Base-by-base conservation (phyloP, 441 rosid species). In the Jatropha podagrica region DNA sequence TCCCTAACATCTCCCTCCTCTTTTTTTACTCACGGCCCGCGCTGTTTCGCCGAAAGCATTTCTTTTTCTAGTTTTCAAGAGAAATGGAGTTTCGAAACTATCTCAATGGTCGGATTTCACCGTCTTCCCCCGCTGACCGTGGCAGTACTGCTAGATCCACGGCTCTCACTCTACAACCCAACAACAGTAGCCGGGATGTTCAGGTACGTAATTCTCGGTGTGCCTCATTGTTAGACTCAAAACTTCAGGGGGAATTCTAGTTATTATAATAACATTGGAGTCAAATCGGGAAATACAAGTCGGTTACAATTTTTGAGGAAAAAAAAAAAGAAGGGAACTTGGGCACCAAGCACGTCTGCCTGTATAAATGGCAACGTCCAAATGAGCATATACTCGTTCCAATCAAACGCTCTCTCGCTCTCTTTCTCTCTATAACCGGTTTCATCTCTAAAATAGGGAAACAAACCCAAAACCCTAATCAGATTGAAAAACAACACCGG, bases 111-210 rank as follows among this genome's bases (percentile, higher is more conserved):
- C 74, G 77, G 46, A n/a, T 79, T 69, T 75, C 81, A 27, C 76
- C 76, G 6, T 52, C 82, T n/a, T 65, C 74, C 38, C 26, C 85
- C 74, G 65, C 54, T 38, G 74, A 76, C 32, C 69, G 70, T 74
- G 78, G 74, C 68, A 58, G 71, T 62, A 52, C 76, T 23, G 60
- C 54, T 58, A 77, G 88, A 78, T 81, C 80, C 58, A 46, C 72
- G 20, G n/a, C 76, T 52, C 74, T 40, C 23, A 26, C 74, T 44
- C 81, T 72, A 23, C 89, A 72, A 11, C 89, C 89, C n/a, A 84
- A 81, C 81, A 80, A 76, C 85, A 77, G 68, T 61, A 82, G 85
- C 83, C 79, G 75, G 58, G 86, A 86, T 26, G 91, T 88, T 76
- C 88, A 79, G 85, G 94, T 90, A 71, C 80, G 68, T 52, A 15